These are phyloP conservation scores for Russula vinacea DNA, from an alignment of 768 basidiomycete species.

Conservation along the genomic window DNA sequence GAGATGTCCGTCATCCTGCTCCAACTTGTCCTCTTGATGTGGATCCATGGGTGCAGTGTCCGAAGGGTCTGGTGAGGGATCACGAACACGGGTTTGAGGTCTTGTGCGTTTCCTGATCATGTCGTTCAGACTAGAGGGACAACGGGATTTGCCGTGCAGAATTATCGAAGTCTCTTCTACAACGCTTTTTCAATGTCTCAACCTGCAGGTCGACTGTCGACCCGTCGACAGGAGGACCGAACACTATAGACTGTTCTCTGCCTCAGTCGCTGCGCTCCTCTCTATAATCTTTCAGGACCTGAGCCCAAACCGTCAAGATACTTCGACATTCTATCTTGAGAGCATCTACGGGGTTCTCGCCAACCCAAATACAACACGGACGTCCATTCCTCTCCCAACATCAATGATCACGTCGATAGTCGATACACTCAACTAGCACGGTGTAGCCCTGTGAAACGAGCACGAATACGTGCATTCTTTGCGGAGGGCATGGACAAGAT, in stretches of 20 bases:
- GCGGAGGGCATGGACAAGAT: neutral
- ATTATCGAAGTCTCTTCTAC: too few relatives aligned
- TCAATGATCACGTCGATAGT: neutral
- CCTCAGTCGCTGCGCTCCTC: neutral
- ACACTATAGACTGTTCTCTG: neutral
- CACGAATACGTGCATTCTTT: neutral
- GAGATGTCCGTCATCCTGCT: constrained; percentile 40
- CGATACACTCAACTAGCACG: neutral
- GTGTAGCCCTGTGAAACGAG: neutral
- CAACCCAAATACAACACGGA: neutral
- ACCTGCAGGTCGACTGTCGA: too few relatives aligned
- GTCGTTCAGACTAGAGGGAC: neutral
- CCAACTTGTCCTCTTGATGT: constrained; percentile 31
- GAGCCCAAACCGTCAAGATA: neutral
- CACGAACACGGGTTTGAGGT: constrained; percentile 57
- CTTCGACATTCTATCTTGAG: neutral
- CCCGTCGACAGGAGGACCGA: too few relatives aligned
- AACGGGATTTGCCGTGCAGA: neutral
- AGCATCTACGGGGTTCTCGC: neutral
- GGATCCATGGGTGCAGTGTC: constrained; percentile 27
- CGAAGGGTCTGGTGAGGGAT: constrained; percentile 43
- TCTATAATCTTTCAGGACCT: neutral
- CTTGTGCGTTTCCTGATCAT: constrained; percentile 77
- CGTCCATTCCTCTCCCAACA: neutral
- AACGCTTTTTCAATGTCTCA: too few relatives aligned